Evolutionary conservation across 345 rosid genomes (phyloP).

Genomic region (Salix viminalis): DNA sequence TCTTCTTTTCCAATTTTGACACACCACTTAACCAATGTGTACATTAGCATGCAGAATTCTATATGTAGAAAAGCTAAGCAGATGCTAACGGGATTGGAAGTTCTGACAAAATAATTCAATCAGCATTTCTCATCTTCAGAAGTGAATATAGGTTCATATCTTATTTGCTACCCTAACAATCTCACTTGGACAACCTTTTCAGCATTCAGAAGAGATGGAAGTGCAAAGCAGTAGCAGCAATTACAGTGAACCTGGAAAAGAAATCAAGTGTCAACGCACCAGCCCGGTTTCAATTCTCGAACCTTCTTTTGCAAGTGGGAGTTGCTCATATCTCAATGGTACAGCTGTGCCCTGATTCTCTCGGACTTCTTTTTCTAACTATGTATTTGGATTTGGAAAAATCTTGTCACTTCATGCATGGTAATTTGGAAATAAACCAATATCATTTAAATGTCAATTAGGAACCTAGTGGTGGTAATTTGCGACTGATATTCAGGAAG

Average conservation of each 20-base stretch:
- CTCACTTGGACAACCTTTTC: conserved; percentile 21
- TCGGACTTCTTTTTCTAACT: background rate
- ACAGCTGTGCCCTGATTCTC: background rate
- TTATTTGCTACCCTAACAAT: background rate
- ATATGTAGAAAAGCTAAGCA: background rate
- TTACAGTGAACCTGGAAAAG: conserved; percentile 36
- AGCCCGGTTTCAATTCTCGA: conserved; percentile 40
- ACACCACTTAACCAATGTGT: background rate
- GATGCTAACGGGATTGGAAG: background rate
- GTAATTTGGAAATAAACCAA: background rate
- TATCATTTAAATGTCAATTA: background rate
- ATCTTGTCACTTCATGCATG: background rate
- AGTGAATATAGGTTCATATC: background rate
- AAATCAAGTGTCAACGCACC: conserved; percentile 29
- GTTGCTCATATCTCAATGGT: conserved; percentile 35
- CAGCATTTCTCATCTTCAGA: background rate
- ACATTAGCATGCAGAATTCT: background rate
- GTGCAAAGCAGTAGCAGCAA: conserved; percentile 42
- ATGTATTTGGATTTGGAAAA: background rate
- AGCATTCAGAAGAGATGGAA: conserved; percentile 26
- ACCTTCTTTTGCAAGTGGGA: conserved; percentile 30
- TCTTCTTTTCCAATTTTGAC: background rate
- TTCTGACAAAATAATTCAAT: background rate
- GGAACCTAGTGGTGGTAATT: background rate
- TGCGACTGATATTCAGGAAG: background rate